Evolutionary conservation across 176 grass and related monocot genomes (phyloP).

Genomic region (Carex kokanica): DNA sequence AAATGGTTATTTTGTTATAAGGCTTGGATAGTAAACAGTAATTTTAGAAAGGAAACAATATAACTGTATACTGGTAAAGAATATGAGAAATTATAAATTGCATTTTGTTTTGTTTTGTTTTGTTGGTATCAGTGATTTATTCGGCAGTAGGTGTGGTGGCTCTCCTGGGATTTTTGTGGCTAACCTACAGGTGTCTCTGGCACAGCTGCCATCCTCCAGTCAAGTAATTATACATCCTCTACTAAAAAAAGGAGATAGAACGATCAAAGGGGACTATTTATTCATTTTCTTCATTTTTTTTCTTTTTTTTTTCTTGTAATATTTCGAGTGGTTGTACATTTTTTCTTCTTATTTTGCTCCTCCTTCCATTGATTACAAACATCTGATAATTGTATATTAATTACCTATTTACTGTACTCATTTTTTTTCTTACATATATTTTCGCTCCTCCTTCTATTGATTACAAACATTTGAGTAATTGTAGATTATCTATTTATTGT

Average conservation of each 20-base stretch:
- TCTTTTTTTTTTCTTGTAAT: neutral
- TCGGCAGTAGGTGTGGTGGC: neutral
- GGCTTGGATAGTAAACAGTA: neutral
- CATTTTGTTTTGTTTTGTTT: neutral
- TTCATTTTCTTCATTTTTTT: neutral
- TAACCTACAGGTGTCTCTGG: slow-evolving; percentile 14
- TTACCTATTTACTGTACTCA: too few relatives aligned
- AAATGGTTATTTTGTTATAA: neutral
- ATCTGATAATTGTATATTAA: too few relatives aligned
- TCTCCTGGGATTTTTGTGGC: neutral
- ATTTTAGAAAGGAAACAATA: neutral
- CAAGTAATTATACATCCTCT: neutral
- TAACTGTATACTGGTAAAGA: neutral
- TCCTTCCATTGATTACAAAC: too few relatives aligned
- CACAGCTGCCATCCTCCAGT: slow-evolving; percentile 12
- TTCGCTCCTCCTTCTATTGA: too few relatives aligned
- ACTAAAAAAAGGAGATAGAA: too few relatives aligned
- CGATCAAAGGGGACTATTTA: too few relatives aligned
- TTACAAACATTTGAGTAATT: too few relatives aligned
- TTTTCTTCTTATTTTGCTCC: too few relatives aligned
- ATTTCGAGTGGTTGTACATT: neutral
- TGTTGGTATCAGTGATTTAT: neutral
- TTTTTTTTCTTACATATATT: too few relatives aligned
- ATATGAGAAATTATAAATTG: neutral
- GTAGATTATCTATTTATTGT: too few relatives aligned